phyloP scores from a whole-genome alignment of 495 filamentous ascomycete species.

The Darksidea phi region DNA sequence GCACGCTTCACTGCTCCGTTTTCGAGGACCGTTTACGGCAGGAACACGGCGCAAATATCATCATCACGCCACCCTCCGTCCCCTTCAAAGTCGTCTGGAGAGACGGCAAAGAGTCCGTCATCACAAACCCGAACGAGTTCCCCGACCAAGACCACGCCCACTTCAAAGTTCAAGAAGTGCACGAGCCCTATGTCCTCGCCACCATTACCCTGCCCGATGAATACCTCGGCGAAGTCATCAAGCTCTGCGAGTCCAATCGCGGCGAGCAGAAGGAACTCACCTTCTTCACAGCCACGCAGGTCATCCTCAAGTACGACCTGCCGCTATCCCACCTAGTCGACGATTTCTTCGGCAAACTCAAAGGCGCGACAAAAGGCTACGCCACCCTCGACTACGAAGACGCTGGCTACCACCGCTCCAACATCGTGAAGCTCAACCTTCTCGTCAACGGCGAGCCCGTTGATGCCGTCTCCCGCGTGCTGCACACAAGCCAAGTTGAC shows the following conservation, averaged over 20 bases:
- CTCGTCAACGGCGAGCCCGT: slow-evolving; percentile 91
- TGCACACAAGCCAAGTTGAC: slow-evolving; percentile 76
- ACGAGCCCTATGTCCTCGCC: slow-evolving; percentile 81
- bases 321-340: slow-evolving; percentile 87
- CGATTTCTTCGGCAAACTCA: slow-evolving; percentile 96
- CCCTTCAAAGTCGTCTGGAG: slow-evolving; percentile 81
- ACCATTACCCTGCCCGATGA: slow-evolving; percentile 93
- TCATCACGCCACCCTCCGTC: slow-evolving; percentile 94
- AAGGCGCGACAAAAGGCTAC: slow-evolving; percentile 79
- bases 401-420: slow-evolving; percentile 75
- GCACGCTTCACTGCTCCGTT: slow-evolving; percentile 93
- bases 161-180: slow-evolving; percentile 60
- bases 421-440: slow-evolving; percentile 85
- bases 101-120: slow-evolving; percentile 68
- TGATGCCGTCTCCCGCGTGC: slow-evolving; percentile 87
- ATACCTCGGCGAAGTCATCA: slow-evolving; percentile 89
- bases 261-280: slow-evolving; percentile 80
- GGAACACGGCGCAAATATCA: slow-evolving; percentile 92
- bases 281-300: slow-evolving; percentile 92
- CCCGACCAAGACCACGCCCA: slow-evolving; percentile 68
- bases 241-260: slow-evolving; percentile 87
- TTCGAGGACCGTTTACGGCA: slow-evolving; percentile 96
- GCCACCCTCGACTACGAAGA: slow-evolving; percentile 95
- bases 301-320: slow-evolving; percentile 90
- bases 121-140: slow-evolving; percentile 83